Evolutionary conservation across 352 stramenopile genomes (phyloP).

Genomic region (Hyaloperonospora brassicae): DNA sequence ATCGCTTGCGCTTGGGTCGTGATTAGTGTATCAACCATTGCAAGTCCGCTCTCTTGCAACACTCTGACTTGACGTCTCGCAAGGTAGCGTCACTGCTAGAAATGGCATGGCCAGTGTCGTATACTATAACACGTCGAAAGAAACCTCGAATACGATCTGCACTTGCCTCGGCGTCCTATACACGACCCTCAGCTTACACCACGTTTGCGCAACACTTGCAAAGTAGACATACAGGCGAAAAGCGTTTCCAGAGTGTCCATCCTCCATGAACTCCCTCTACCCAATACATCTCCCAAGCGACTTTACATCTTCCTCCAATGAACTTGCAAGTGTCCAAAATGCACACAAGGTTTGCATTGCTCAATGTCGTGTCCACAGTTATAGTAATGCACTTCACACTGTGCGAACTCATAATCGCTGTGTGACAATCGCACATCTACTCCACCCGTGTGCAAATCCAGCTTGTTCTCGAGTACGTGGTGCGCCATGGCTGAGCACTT

Average conservation of each 20-base stretch:
- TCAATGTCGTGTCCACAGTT: conserved; percentile 22
- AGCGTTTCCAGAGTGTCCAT: conserved; percentile 62
- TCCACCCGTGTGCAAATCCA: conserved; percentile 95
- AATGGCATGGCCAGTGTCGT: conserved; percentile 21
- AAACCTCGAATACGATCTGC: conserved; percentile 56
- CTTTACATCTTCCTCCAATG: conserved; percentile 98
- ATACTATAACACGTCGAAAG: conserved; percentile 47
- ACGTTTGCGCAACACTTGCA: conserved; percentile 82
- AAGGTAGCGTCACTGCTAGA: neutral
- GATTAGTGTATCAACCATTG: conserved; percentile 47
- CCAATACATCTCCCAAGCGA: conserved; percentile 98
- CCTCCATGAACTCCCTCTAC: conserved; percentile 81
- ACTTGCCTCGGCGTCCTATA: conserved; percentile 53
- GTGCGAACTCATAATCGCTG: conserved; percentile 87
- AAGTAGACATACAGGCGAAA: conserved; percentile 85
- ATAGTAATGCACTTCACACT: conserved; percentile 66
- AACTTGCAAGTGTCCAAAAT: conserved; percentile 96
- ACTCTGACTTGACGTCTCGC: conserved; percentile 25
- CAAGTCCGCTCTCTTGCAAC: conserved; percentile 47
- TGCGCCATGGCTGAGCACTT: conserved; percentile 96
- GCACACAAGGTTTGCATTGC: conserved; percentile 95
- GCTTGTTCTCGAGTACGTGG: conserved; percentile 85
- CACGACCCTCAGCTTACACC: conserved; percentile 66
- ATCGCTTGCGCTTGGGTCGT: conserved; percentile 46
- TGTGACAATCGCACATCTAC: conserved; percentile 90